These are phyloP conservation scores for Aspergillus pseudonomiae DNA, from an alignment of 2,329 filamentous ascomycete genomes.

Conservation along the genomic window DNA sequence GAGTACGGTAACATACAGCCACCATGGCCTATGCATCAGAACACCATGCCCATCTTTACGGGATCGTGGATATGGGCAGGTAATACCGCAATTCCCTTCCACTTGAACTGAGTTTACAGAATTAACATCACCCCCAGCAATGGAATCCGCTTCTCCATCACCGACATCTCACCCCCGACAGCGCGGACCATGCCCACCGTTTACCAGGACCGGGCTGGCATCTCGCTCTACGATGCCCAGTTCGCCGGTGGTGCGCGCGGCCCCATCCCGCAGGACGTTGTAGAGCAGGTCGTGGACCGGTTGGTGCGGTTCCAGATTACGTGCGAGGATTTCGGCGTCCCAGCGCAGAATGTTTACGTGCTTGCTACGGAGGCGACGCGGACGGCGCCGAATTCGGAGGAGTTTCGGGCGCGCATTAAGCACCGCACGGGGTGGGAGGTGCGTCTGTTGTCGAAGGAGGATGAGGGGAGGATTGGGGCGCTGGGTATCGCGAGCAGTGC, in stretches of 20 bases:
- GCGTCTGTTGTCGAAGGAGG: conserved; percentile 72
- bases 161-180: conserved; percentile 71
- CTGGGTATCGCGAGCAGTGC: conserved; percentile 80
- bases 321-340: conserved; percentile 71
- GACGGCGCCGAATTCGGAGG: conserved; percentile 71
- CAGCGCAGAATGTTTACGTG: conserved; percentile 65
- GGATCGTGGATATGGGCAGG: conserved; percentile 48
- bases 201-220: conserved; percentile 75
- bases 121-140: conserved; percentile 57
- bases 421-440: conserved; percentile 68
- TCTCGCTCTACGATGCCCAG: conserved; percentile 85
- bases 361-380: conserved; percentile 90
- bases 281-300: conserved; percentile 66
- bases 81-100: conserved; percentile 20
- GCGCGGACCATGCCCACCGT: conserved; percentile 75
- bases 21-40: not conserved
- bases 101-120: not conserved
- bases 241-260: conserved; percentile 49
- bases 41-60: conserved; percentile 28
- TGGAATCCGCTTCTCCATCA: conserved; percentile 90
- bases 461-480: conserved; percentile 81
- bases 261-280: conserved; percentile 62
- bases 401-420: conserved; percentile 68
- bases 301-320: conserved; percentile 72
- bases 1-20: not conserved